phyloP scores from a whole-genome alignment of 2,329 filamentous ascomycete genomes.

The Pyricularia grisea region DNA sequence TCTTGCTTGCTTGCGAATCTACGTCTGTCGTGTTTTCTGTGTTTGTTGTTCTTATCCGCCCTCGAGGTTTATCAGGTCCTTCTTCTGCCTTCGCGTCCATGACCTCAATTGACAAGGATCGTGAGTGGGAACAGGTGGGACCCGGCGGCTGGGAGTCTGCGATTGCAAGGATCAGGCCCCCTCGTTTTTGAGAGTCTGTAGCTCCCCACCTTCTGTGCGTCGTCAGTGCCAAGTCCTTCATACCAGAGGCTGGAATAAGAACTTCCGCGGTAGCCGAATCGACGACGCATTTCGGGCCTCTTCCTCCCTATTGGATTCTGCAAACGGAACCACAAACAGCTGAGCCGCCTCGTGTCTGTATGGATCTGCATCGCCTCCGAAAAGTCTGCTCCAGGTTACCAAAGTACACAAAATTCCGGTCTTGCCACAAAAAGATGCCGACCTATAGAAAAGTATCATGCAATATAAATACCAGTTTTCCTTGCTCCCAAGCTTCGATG shows the following conservation, averaged over 20 bases:
- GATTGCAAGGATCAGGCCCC: neutral
- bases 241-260: neutral
- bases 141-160: neutral
- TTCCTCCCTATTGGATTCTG: neutral
- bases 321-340: neutral
- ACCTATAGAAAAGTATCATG: neutral
- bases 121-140: neutral
- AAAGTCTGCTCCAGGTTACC: neutral
- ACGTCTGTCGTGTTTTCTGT: neutral
- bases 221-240: neutral
- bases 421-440: neutral
- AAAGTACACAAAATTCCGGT: neutral
- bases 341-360: neutral
- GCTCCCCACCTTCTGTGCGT: neutral
- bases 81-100: neutral
- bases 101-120: neutral
- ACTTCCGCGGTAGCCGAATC: neutral
- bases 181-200: neutral
- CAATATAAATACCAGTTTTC: neutral
- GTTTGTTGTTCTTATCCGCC: neutral
- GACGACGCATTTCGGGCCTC: neutral
- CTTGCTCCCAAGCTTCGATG: neutral
- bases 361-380: neutral
- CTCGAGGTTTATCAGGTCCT: neutral
- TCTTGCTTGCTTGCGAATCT: too few relatives aligned